phyloP scores from a whole-genome alignment of 1,139 yeast genomes.

The Geotrichum phurueaensis region DNA sequence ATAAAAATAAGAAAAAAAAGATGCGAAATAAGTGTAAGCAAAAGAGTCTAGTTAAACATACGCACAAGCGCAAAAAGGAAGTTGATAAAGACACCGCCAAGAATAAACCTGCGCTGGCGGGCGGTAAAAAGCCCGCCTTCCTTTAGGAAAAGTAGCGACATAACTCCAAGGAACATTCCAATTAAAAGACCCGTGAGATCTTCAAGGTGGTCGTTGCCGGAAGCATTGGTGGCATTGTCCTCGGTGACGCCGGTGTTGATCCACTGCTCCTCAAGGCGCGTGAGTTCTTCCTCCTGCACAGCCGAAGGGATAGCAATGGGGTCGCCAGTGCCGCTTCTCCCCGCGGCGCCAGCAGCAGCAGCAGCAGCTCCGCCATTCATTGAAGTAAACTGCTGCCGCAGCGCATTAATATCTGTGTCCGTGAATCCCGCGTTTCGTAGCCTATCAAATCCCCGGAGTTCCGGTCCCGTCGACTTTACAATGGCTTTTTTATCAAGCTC shows the following conservation, averaged over 20 bases:
- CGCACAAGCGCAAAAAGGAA: constrained; percentile 33
- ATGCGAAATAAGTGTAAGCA: background rate
- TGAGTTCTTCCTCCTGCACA: constrained; percentile 36
- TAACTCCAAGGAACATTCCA: constrained; percentile 37
- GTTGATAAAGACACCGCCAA: constrained; percentile 34
- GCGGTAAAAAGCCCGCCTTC: constrained; percentile 29
- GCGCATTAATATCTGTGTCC: constrained; percentile 63
- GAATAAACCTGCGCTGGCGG: constrained; percentile 32
- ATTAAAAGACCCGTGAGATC: constrained; percentile 34
- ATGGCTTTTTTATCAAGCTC: constrained; percentile 41
- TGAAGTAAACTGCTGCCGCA: constrained; percentile 67
- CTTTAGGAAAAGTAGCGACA: constrained; percentile 29
- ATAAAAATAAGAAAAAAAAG: background rate
- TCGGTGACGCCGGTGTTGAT: constrained; percentile 63
- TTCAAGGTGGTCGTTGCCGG: constrained; percentile 34
- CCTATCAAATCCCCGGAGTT: constrained; percentile 80
- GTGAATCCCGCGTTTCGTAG: constrained; percentile 77
- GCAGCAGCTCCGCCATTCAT: constrained; percentile 49
- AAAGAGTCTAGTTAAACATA: constrained; percentile 21
- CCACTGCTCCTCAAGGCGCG: constrained; percentile 81
- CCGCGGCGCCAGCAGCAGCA: constrained; percentile 18
- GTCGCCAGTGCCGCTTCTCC: background rate
- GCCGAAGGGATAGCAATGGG: constrained; percentile 3
- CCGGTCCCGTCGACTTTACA: constrained; percentile 45
- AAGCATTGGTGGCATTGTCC: constrained; percentile 19